These are phyloP conservation scores for Nakazawaea sp. DNA, from an alignment of 805 yeast genomes.

Conservation along the genomic window DNA sequence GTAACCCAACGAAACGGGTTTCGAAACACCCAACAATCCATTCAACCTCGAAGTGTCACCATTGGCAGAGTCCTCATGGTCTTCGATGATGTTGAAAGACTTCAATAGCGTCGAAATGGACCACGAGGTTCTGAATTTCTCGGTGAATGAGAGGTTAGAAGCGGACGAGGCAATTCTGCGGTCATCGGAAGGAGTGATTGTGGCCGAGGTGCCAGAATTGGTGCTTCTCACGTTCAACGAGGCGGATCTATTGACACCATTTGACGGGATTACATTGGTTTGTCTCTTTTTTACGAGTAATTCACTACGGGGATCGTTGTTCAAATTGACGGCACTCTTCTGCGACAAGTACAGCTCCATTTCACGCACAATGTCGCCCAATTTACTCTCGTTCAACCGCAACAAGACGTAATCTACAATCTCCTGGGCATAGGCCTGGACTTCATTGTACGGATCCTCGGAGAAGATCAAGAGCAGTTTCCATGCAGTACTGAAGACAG, in stretches of 20 bases:
- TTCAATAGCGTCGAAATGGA: conserved; percentile 17
- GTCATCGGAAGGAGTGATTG: conserved; percentile 2
- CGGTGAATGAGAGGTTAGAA: conserved; percentile 16
- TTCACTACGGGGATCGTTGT: conserved; percentile 6
- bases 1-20: conserved; percentile 14
- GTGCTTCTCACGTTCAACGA: conserved; percentile 8
- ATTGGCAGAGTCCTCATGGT: conserved; percentile 14
- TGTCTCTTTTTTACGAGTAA: conserved; percentile 6
- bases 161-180: conserved; percentile 18
- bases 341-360: conserved; percentile 60
- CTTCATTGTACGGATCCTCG: conserved; percentile 85
- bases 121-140: conserved; percentile 16
- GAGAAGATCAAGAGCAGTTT: conserved; percentile 71
- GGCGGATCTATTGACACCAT: neutral
- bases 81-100: conserved; percentile 17
- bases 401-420: conserved; percentile 68
- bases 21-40: conserved; percentile 1
- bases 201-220: conserved; percentile 1
- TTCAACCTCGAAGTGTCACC: conserved; percentile 16
- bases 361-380: conserved; percentile 57
- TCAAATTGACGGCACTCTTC: conserved; percentile 24
- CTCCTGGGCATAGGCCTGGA: conserved; percentile 62
- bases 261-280: conserved; percentile 15
- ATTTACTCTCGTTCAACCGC: conserved; percentile 55
- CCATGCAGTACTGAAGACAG: conserved; percentile 84